Conservation (phyloP, 2,329 filamentous ascomycete species). For the Beauveria sp. region DNA sequence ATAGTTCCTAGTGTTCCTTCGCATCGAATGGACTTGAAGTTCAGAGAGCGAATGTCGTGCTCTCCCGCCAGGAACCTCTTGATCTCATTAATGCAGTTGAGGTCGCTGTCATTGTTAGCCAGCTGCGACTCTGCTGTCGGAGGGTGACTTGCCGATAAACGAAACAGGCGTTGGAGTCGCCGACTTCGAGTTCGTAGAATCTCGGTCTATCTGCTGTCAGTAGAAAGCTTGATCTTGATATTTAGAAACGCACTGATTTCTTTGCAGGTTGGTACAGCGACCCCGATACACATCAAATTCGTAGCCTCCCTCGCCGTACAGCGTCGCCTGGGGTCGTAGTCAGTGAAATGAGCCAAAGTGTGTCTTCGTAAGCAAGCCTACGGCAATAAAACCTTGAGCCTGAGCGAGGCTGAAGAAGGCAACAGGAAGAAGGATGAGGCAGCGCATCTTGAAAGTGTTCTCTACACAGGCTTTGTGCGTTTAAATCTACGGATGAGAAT, state of each 20-base stretch:
- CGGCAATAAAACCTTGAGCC: neutral
- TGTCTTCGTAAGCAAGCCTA: neutral
- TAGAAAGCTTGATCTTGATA: too few species aligned
- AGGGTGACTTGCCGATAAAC: neutral
- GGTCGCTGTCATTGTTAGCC: neutral
- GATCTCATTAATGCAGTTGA: neutral
- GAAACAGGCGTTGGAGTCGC: neutral
- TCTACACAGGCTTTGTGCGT: too few species aligned
- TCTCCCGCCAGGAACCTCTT: neutral
- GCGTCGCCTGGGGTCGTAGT: neutral
- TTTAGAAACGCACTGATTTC: neutral
- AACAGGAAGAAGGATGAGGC: neutral
- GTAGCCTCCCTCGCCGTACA: neutral
- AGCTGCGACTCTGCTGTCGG: neutral
- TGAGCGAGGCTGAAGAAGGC: neutral
- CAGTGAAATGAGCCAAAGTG: neutral
- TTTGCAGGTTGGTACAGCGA: neutral
- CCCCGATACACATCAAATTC: neutral
- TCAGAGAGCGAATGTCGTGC: neutral
- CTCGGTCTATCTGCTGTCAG: neutral
- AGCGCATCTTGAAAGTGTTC: neutral
- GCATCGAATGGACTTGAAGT: neutral
- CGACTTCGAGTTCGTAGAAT: neutral
- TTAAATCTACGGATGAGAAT: too few species aligned
- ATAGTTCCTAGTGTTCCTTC: slow-evolving; percentile 19